Evolutionary conservation across 2,329 filamentous ascomycete species (phyloP).

Genomic region (Blastomyces parvus): DNA sequence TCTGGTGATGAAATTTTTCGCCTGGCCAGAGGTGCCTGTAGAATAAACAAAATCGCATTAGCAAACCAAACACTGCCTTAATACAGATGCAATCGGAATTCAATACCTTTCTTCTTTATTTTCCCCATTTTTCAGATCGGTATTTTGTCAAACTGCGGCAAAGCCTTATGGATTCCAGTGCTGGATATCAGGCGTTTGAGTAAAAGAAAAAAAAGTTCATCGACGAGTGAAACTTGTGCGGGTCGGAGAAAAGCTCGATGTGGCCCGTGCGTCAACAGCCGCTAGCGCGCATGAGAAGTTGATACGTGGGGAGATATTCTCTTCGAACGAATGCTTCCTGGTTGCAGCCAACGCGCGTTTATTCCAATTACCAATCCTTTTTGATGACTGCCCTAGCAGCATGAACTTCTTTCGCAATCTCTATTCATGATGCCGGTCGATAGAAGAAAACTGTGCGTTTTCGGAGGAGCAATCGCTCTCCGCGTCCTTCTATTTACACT

Average conservation of each 20-base stretch:
- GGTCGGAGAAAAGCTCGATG: conserved; percentile 12
- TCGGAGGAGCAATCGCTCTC: conserved; percentile 64
- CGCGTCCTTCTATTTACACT: conserved; percentile 68
- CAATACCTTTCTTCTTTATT: conserved; percentile 77
- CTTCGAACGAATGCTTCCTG: background rate
- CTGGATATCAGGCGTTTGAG: conserved; percentile 14
- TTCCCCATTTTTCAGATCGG: conserved; percentile 48
- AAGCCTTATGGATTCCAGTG: background rate
- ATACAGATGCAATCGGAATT: conserved; percentile 9
- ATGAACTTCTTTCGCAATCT: background rate
- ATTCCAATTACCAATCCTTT: background rate
- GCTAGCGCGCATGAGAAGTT: background rate
- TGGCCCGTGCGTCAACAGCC: conserved; percentile 15
- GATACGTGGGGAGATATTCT: conserved; percentile 3
- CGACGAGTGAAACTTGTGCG: conserved; percentile 26
- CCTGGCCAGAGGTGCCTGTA: conserved; percentile 70
- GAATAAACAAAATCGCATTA: conserved; percentile 13
- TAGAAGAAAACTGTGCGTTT: conserved; percentile 57
- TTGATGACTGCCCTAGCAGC: background rate
- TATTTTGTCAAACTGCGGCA: background rate
- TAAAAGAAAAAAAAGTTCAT: conserved; percentile 32
- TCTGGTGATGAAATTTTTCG: conserved; percentile 97
- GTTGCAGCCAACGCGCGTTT: background rate
- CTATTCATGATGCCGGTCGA: conserved; percentile 42
- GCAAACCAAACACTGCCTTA: conserved; percentile 7